Evolutionary conservation across 108 stramenopile genomes (phyloP).

Genomic region (Cylindrotheca closterium): DNA sequence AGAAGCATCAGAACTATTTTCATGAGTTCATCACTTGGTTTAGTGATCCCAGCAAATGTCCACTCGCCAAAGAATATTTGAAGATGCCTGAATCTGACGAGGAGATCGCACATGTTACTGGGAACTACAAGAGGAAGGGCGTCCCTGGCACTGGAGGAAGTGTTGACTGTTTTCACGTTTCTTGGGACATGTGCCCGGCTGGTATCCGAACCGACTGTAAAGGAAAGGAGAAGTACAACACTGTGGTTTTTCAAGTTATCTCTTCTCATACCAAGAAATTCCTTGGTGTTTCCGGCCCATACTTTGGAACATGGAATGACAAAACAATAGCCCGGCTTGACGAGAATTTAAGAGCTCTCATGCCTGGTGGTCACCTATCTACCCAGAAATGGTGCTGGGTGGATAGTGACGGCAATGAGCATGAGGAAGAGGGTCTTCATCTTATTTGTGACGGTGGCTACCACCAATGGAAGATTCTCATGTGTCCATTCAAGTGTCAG

Average conservation of each 20-base stretch:
- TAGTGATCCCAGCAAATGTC: neutral
- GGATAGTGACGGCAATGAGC: neutral
- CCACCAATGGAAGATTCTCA: slow-evolving; percentile 21
- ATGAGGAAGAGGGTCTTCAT: slow-evolving; percentile 24
- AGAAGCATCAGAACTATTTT: neutral
- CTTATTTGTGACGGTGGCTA: slow-evolving; percentile 49
- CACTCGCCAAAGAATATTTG: neutral
- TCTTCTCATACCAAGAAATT: neutral
- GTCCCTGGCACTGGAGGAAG: slow-evolving; percentile 35
- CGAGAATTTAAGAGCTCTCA: neutral
- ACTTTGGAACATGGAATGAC: slow-evolving; percentile 17
- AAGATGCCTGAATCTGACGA: neutral
- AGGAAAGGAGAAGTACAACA: slow-evolving; percentile 32
- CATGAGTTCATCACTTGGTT: slow-evolving; percentile 1
- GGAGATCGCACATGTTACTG: neutral
- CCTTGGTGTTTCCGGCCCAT: neutral
- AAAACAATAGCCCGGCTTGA: slow-evolving; percentile 13
- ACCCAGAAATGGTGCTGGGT: neutral
- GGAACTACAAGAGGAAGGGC: slow-evolving; percentile 2
- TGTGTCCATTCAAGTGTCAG: slow-evolving; percentile 23
- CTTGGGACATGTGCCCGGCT: slow-evolving; percentile 34
- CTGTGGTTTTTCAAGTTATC: slow-evolving; percentile 35
- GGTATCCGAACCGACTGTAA: slow-evolving; percentile 14
- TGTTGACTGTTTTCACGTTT: slow-evolving; percentile 39
- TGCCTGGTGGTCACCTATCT: neutral